phyloP scores from a whole-genome alignment of 306 rosid species.

The Gynostemma pentaphyllum region DNA sequence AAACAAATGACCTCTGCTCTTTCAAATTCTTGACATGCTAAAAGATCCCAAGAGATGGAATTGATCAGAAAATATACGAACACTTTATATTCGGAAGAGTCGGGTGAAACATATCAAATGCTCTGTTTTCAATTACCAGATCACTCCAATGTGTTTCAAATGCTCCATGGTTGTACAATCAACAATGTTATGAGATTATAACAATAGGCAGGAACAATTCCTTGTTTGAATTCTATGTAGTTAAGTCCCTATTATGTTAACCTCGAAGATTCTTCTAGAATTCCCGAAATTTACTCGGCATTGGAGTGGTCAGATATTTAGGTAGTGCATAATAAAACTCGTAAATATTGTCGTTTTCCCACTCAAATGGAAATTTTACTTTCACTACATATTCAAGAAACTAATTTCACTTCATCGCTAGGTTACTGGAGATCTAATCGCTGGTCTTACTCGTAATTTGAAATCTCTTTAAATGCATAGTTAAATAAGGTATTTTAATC shows the following conservation, averaged over 20 bases:
- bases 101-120: neutral
- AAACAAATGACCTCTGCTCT: no score
- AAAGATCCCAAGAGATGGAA: no score
- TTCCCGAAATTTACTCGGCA: neutral
- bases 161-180: no score
- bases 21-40: no score
- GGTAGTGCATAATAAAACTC: neutral
- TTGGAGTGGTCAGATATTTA: neutral
- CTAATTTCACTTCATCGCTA: neutral
- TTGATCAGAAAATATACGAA: neutral
- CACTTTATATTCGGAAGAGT: neutral
- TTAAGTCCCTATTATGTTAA: neutral
- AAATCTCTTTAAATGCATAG: neutral
- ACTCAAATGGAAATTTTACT: neutral
- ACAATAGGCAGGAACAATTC: neutral
- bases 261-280: neutral
- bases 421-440: neutral
- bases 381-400: neutral
- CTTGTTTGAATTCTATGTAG: neutral
- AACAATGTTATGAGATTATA: neutral
- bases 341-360: neutral
- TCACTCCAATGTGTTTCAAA: no score
- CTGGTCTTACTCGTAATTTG: neutral
- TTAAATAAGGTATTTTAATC: neutral
- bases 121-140: neutral